Percentiles rank a stretch among this genome's conserved stretches.
Conservation (phyloP, 192 early-diverging fungal genomes). For the Backusella mclennaniae region DNA sequence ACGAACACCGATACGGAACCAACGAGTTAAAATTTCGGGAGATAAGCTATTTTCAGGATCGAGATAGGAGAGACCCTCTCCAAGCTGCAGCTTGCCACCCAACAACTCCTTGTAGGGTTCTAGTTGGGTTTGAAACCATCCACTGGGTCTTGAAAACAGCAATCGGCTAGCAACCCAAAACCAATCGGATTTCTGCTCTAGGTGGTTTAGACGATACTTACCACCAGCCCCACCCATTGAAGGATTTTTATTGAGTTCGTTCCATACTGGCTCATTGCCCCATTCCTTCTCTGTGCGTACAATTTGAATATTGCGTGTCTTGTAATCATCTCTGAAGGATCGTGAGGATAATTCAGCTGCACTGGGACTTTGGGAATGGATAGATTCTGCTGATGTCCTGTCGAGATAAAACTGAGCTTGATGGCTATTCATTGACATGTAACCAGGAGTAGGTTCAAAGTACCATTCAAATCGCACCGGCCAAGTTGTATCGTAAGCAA, state of each 20-base stretch:
- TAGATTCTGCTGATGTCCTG: neutral
- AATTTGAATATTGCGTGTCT: neutral
- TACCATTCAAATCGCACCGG: slow-evolving; percentile 28
- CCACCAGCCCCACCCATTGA: neutral
- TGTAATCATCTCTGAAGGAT: neutral
- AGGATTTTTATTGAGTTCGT: neutral
- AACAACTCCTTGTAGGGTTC: slow-evolving; percentile 13
- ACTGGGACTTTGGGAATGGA: neutral
- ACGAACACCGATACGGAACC: slow-evolving; percentile 23
- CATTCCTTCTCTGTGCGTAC: slow-evolving; percentile 7
- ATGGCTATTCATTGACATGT: slow-evolving; percentile 19
- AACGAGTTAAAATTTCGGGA: neutral
- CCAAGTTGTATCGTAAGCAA: slow-evolving; percentile 13
- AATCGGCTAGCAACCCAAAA: slow-evolving; percentile 28
- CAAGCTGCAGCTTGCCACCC: slow-evolving; percentile 13
- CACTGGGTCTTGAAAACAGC: slow-evolving; percentile 23
- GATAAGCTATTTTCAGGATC: slow-evolving; percentile 17
- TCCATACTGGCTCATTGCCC: neutral
- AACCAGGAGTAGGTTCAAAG: slow-evolving; percentile 24
- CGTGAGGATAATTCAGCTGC: neutral
- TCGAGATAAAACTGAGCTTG: slow-evolving; percentile 25
- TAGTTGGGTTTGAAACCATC: slow-evolving; percentile 25
- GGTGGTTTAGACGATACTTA: slow-evolving; percentile 14
- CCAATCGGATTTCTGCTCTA: slow-evolving; percentile 23
- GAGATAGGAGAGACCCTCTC: slow-evolving; percentile 11